Evolutionary conservation across 2,329 filamentous ascomycete genomes (phyloP).

Genomic region (Cladosporium sp.): DNA sequence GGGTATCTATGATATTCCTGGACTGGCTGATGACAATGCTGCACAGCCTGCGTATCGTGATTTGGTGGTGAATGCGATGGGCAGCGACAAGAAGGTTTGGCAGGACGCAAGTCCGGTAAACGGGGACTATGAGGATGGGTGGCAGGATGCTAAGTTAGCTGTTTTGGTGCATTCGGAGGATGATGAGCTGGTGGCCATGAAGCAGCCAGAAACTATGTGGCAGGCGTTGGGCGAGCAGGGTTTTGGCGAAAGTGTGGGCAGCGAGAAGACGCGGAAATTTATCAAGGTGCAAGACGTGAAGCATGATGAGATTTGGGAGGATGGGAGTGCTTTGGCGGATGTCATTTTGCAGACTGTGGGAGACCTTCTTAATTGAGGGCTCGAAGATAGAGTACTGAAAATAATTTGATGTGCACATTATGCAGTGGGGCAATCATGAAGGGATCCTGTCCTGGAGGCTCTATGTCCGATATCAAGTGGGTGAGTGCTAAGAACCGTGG

Average conservation of each 20-base stretch:
- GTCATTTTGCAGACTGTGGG: slow-evolving; percentile 33
- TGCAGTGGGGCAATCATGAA: not conserved
- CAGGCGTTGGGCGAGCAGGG: slow-evolving; percentile 48
- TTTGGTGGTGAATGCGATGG: slow-evolving; percentile 64
- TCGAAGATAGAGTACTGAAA: not conserved
- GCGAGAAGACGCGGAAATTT: slow-evolving; percentile 38
- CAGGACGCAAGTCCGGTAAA: slow-evolving; percentile 55
- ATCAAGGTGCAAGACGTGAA: slow-evolving; percentile 53
- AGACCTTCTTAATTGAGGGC: slow-evolving; percentile 11
- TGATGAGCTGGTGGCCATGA: slow-evolving; percentile 53
- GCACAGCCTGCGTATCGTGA: slow-evolving; percentile 54
- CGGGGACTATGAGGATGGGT: slow-evolving; percentile 45
- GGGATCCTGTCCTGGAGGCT: not conserved
- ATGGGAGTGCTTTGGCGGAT: slow-evolving; percentile 57
- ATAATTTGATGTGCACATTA: not conserved
- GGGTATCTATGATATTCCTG: slow-evolving; percentile 66
- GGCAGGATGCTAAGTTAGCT: slow-evolving; percentile 41
- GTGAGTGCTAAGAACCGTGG: not conserved
- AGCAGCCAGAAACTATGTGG: slow-evolving; percentile 61
- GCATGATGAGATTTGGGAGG: slow-evolving; percentile 66
- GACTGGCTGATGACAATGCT: slow-evolving; percentile 49
- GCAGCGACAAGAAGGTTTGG: slow-evolving; percentile 53
- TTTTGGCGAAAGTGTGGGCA: slow-evolving; percentile 36
- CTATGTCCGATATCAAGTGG: not conserved
- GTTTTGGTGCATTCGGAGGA: slow-evolving; percentile 49